Base-by-base conservation (phyloP, 805 yeast genomes). In the Starmerella powellii region DNA sequence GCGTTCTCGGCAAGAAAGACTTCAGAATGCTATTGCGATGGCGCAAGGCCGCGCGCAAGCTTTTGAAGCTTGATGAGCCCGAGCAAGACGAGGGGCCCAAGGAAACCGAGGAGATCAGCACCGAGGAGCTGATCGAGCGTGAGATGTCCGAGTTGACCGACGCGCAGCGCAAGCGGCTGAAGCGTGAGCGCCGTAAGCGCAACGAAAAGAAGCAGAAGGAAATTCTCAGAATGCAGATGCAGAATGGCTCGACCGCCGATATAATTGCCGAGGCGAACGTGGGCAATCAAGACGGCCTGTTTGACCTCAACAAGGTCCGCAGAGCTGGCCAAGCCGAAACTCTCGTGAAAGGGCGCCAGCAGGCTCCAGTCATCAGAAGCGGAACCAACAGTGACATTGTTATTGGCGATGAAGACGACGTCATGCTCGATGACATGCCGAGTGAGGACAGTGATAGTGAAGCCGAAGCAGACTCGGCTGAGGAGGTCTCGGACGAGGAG, bases 1-100 rank as follows among this genome's bases (percentile, higher is more conserved):
- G 84, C 60, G 96, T 88, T 5, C 70, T 91, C 42, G 98, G 98
- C 53, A 85, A 76, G 61, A 88, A 86, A 56, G 99, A 91, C 62
- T 91, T 91, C 66, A 79, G 88, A 56, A 63, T 68, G 59, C 72
- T 91, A 40, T 66, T 91, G 46, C 82, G 75, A 61, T 91, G 96
- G 84, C 78, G 99, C 65, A 75, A 79, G 52, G 77, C 78, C 40
- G 88, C 94, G 1, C 74, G 98, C 57, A 82, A 74, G 24, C 62
- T 77, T 21, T 66, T 91, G 32, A 93, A 82, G 10, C 60, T 87
- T 8, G 77, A 77, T 41, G 74, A 70, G 34, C 54, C 56, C 42
- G 80, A 73, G 10, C 72, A 66, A 4, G 68, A 66, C 28, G 63
- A 61, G 28, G 63, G 66, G 6, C 67, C 61, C n/a, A 68, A 76